Conservation (phyloP, 1,139 yeast species). For the Magnusiomyces fungicola region DNA sequence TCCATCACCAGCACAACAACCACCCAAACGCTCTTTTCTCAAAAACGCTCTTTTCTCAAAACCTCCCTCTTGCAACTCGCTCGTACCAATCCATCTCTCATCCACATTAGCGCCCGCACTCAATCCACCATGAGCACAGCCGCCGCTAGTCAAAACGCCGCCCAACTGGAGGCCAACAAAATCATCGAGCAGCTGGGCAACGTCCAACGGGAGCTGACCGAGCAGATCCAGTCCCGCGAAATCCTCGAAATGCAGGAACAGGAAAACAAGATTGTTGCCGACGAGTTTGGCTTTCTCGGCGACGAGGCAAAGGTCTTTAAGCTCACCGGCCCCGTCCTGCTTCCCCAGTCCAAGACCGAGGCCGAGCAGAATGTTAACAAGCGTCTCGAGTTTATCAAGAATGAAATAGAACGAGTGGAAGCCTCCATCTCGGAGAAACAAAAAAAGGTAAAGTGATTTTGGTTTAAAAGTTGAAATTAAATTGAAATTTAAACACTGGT, state of each 20-base stretch:
- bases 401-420: constrained; percentile 45
- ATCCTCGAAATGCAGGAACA: constrained; percentile 61
- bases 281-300: constrained; percentile 24
- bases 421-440: neutral
- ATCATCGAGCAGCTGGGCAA: neutral
- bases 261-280: constrained; percentile 86
- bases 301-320: constrained; percentile 71
- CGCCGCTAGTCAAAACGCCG: neutral
- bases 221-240: constrained; percentile 39
- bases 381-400: constrained; percentile 77
- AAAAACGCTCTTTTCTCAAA: no score
- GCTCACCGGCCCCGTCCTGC: constrained; percentile 82
- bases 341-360: constrained; percentile 80
- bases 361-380: constrained; percentile 78
- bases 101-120: neutral
- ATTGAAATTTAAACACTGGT: no score
- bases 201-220: constrained; percentile 2
- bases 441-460: constrained; percentile 2
- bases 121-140: neutral
- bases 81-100: neutral
- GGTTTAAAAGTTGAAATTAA: no score
- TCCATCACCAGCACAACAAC: no score
- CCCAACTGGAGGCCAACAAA: neutral
- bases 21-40: no score
- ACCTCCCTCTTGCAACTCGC: no score